Base-by-base conservation (phyloP, 768 basidiomycete species). In the Suillus discolor region DNA sequence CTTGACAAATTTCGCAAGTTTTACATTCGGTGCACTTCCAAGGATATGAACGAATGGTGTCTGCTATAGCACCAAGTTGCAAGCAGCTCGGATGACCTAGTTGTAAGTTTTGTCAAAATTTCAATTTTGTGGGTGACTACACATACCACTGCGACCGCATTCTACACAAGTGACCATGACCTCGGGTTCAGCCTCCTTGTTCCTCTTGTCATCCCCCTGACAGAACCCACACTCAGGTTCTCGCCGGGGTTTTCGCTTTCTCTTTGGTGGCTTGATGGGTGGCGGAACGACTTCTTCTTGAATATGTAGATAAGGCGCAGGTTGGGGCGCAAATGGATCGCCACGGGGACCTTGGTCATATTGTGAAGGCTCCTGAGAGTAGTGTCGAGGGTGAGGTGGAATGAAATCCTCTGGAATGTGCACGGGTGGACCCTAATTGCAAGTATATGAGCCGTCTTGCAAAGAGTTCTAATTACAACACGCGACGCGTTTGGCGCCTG, bases 1-100 rank as follows among this genome's bases (percentile, higher is more conserved):
- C 80, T 54, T 84, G 78, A 74, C 96, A 98, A 64, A 94, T 81
- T 79, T 96, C 93, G 75, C 96, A 99, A 65, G 82, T 89, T 81
- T 97, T 97, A 81, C 96, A 97, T 69, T 96, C 93, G 42, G 88
- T 84, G 74, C 96, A 99, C 66, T 86, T 85, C 96, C 96, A 98
- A 18, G 84, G 80, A 74, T 96, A 96, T 34, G 83, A 82, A 64
- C 83, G 82, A 61, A 96, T 80, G n/a, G 83, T 80, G 47, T 87
- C 83, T 20, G 83, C 83, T 60, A 92, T 82, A 61, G 83, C 80
- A 53, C 80, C 77, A 39, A 89, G 83, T 68, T 89, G 78, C 81
- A 97, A 83, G 74, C 96, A 99, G 55, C 87, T 89, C n/a, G 91
- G 90, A 77, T 99, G 96, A 36, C 91, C 94, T 94, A 64, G 49